These are phyloP conservation scores for Emergomyces africanus DNA, from an alignment of 2,329 filamentous ascomycete species.

Conservation along the genomic window DNA sequence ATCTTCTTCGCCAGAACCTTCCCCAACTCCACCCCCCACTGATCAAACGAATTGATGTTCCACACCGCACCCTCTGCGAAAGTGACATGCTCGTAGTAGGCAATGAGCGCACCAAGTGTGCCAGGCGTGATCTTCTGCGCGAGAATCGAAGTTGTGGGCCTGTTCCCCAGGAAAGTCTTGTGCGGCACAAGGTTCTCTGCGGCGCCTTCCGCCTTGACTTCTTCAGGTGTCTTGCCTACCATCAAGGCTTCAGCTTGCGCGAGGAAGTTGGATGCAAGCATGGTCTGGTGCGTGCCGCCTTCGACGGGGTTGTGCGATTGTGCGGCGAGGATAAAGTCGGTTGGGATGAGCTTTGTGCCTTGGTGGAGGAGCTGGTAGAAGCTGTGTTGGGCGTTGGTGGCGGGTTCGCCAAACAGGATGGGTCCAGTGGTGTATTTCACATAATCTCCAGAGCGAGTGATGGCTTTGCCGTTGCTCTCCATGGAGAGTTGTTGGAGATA, in stretches of 20 bases:
- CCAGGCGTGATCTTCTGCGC: slow-evolving; percentile 88
- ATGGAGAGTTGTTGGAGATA: slow-evolving; percentile 99
- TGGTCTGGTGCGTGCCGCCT: slow-evolving; percentile 79
- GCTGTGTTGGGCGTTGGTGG: slow-evolving; percentile 98
- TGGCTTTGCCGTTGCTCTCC: slow-evolving; percentile 98
- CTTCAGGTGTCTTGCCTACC: slow-evolving; percentile 40
- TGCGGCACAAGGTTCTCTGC: slow-evolving; percentile 61
- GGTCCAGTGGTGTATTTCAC: slow-evolving; percentile 97
- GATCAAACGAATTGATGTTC: slow-evolving; percentile 99
- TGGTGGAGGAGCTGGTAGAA: slow-evolving; percentile 99
- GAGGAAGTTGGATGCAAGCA: slow-evolving; percentile 40
- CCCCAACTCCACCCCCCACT: slow-evolving; percentile 98
- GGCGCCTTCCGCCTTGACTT: slow-evolving; percentile 37
- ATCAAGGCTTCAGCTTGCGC: slow-evolving; percentile 38
- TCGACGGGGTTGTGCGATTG: slow-evolving; percentile 94
- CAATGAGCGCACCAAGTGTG: slow-evolving; percentile 87
- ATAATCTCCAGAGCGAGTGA: slow-evolving; percentile 73
- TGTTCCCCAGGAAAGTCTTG: slow-evolving; percentile 98
- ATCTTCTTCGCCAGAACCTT: slow-evolving; percentile 94
- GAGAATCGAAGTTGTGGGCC: slow-evolving; percentile 89
- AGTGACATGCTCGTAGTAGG: slow-evolving; percentile 97
- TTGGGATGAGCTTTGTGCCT: slow-evolving; percentile 95
- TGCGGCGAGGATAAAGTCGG: slow-evolving; percentile 94
- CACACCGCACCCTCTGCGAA: slow-evolving; percentile 96
- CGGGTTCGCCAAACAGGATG: slow-evolving; percentile 94